Percentiles rank a stretch among this genome's conserved stretches.
phyloP scores from a whole-genome alignment of 2,329 filamentous ascomycete genomes.

The Exophiala alcalophila region DNA sequence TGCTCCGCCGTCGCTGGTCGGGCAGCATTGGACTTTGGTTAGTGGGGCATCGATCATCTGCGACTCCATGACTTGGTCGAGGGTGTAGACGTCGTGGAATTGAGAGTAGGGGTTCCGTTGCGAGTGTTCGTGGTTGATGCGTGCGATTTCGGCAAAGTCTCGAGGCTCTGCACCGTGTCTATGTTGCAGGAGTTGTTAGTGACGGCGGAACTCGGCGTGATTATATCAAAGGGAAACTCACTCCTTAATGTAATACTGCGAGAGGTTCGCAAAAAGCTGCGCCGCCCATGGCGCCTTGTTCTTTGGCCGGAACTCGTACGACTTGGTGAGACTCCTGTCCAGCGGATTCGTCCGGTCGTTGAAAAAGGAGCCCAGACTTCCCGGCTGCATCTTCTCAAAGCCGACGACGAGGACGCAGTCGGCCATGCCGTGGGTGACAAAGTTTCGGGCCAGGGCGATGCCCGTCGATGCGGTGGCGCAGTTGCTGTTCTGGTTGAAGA shows the following conservation, averaged over 20 bases:
- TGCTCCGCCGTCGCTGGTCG: slow-evolving; percentile 87
- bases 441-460: slow-evolving; percentile 74
- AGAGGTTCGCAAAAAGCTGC: slow-evolving; percentile 94
- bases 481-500: slow-evolving; percentile 99
- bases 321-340: slow-evolving; percentile 69
- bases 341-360: slow-evolving; percentile 80
- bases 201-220: slow-evolving; percentile 36
- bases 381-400: slow-evolving; percentile 97
- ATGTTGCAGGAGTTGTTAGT: slow-evolving; percentile 35
- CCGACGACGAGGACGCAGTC: slow-evolving; percentile 89
- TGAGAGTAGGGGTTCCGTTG: slow-evolving; percentile 95
- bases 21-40: slow-evolving; percentile 98
- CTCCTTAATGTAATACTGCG: slow-evolving; percentile 91
- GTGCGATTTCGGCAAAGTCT: slow-evolving; percentile 92
- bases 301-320: slow-evolving; percentile 74
- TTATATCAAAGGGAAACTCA: slow-evolving; percentile 54
- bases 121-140: slow-evolving; percentile 88
- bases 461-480: slow-evolving; percentile 92
- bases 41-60: slow-evolving; percentile 80
- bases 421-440: slow-evolving; percentile 74
- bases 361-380: slow-evolving; percentile 78
- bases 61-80: slow-evolving; percentile 73
- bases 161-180: slow-evolving; percentile 80
- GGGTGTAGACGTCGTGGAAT: slow-evolving; percentile 87
- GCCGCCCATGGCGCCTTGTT: slow-evolving; percentile 81